These are phyloP conservation scores for Cucumis sativus DNA, from an alignment of 306 rosid genomes.

Conservation along the genomic window Cucumber_9930_V3 NC_026655.2:1997001-1997500, in stretches of 20 bases:
- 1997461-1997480: not conserved
- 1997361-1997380: not conserved
- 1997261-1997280: not conserved
- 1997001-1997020: not conserved
- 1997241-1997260: not conserved
- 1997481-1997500: not conserved
- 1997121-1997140: not conserved
- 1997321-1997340: not conserved
- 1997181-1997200: not conserved
- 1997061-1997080: not conserved
- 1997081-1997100: not conserved
- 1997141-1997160: not conserved
- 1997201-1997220: not conserved
- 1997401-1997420: not conserved
- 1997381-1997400: not conserved
- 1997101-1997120: not conserved
- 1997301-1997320: not conserved
- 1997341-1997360: not conserved
- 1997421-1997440: not conserved
- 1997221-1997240: not conserved
- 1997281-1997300: not conserved
- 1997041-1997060: not conserved
- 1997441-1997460: not conserved
- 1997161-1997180: not conserved
- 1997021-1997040: not conserved